Evolutionary conservation across 1,139 yeast genomes (phyloP).

Genomic region (Yamadazyma trypodendri): DNA sequence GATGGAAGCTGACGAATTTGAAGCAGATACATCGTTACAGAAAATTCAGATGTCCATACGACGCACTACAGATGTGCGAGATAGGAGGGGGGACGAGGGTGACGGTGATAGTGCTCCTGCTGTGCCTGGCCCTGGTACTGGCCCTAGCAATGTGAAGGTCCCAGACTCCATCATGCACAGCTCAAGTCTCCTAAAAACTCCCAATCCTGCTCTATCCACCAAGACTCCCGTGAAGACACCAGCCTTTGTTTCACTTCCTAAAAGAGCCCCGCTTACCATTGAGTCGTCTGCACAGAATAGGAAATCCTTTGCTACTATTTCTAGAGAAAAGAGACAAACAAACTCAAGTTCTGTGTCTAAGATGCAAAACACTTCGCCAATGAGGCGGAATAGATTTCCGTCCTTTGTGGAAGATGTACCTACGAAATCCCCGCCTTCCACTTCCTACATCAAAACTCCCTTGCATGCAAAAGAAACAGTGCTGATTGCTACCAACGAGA

Average conservation of each 20-base stretch:
- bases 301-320: slow-evolving; percentile 11
- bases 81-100: not conserved
- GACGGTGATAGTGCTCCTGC: not conserved
- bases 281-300: slow-evolving; percentile 19
- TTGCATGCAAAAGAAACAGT: not conserved
- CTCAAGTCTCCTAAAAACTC: slow-evolving; percentile 5
- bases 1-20: too few species aligned
- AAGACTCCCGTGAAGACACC: slow-evolving; percentile 24
- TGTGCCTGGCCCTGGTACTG: not conserved
- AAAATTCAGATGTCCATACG: slow-evolving; percentile 17
- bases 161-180: too few species aligned
- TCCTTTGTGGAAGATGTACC: slow-evolving; percentile 12
- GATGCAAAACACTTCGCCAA: slow-evolving; percentile 13
- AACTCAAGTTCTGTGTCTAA: slow-evolving; percentile 5
- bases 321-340: slow-evolving; percentile 7
- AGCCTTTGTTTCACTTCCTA: slow-evolving; percentile 39
- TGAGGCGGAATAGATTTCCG: slow-evolving; percentile 16
- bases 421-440: slow-evolving; percentile 1
- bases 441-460: not conserved
- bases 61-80: slow-evolving; percentile 11
- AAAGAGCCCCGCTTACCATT: slow-evolving; percentile 38
- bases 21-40: slow-evolving; percentile 16
- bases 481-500: too few species aligned
- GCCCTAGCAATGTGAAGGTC: too few species aligned
- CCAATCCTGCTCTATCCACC: slow-evolving; percentile 3